phyloP scores from a whole-genome alignment of 2,329 filamentous ascomycete genomes.

The Lomentospora prolificans region DNA sequence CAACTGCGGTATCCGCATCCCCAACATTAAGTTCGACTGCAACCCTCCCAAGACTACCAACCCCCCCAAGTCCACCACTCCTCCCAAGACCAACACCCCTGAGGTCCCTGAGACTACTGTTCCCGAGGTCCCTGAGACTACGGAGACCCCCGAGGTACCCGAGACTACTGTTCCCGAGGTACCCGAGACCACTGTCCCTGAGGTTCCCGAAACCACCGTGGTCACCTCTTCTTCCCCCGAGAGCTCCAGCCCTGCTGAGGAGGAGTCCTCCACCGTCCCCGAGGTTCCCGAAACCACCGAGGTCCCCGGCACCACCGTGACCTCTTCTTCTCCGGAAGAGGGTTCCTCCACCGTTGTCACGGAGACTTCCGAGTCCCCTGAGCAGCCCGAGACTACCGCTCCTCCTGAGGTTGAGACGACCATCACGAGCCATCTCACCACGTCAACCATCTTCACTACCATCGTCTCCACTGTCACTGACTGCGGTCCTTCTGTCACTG shows the following conservation, averaged over 20 bases:
- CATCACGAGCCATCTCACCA: constrained; percentile 30
- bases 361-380: constrained; percentile 13
- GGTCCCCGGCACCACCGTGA: constrained; percentile 14
- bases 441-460: constrained; percentile 42
- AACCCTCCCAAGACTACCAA: constrained; percentile 18
- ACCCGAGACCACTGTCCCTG: constrained; percentile 6
- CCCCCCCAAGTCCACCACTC: constrained; percentile 16
- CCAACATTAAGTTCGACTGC: constrained; percentile 69
- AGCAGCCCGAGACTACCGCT: constrained; percentile 14
- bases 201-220: constrained; percentile 12
- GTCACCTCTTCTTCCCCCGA: constrained; percentile 10
- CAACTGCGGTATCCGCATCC: constrained; percentile 62
- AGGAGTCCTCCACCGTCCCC: constrained; percentile 11
- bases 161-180: constrained; percentile 14
- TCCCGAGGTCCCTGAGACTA: constrained; percentile 8
- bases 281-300: constrained; percentile 13
- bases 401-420: constrained; percentile 11
- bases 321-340: constrained; percentile 9
- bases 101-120: constrained; percentile 14
- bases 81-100: constrained; percentile 11
- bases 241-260: constrained; percentile 11
- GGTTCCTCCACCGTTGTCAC: constrained; percentile 12
- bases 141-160: constrained; percentile 11
- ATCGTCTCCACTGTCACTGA: constrained; percentile 38
- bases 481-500: constrained; percentile 32